Conservation (phyloP, 768 basidiomycete species). For the Pisolithus albus region DNA sequence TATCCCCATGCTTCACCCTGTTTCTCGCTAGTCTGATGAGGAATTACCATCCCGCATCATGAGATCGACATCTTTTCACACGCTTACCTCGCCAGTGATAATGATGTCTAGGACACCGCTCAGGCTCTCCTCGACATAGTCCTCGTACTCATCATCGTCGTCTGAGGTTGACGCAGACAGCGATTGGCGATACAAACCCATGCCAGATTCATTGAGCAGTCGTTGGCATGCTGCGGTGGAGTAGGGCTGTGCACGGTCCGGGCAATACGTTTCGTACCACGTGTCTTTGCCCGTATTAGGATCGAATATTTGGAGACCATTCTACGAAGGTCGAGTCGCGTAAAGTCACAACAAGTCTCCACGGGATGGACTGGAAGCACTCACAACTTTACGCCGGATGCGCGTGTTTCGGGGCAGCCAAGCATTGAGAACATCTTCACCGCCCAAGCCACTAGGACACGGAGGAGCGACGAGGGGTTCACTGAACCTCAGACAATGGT, state of each 20-base stretch:
- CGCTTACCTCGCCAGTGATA: constrained; percentile 43
- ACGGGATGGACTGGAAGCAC: constrained; percentile 8
- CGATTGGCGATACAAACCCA: constrained; percentile 21
- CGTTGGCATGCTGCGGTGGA: constrained; percentile 30
- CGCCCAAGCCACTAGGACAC: constrained; percentile 26
- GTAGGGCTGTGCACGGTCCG: constrained; percentile 32
- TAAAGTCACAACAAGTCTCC: constrained; percentile 6
- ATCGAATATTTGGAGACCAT: constrained; percentile 37
- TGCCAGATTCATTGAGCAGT: constrained; percentile 5
- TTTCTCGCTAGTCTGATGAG: constrained; percentile 33
- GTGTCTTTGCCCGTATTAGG: constrained; percentile 31
- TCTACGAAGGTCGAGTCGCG: constrained; percentile 21
- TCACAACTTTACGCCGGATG: constrained; percentile 30
- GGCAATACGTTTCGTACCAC: constrained; percentile 41
- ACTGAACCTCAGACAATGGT: constrained; percentile 38
- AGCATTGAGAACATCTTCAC: constrained; percentile 41
- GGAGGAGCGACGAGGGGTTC: constrained; percentile 31
- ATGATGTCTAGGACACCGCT: constrained; percentile 47
- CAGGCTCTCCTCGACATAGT: constrained; percentile 30
- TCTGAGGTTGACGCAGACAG: constrained; percentile 11
- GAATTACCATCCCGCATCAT: not conserved
- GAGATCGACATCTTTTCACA: not conserved
- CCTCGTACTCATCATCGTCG: constrained; percentile 31
- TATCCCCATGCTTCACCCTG: constrained; percentile 47
- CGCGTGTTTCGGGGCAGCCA: constrained; percentile 38